These are phyloP conservation scores for Colletotrichum lini DNA, from an alignment of 2,329 filamentous ascomycete species.

Conservation along the genomic window DNA sequence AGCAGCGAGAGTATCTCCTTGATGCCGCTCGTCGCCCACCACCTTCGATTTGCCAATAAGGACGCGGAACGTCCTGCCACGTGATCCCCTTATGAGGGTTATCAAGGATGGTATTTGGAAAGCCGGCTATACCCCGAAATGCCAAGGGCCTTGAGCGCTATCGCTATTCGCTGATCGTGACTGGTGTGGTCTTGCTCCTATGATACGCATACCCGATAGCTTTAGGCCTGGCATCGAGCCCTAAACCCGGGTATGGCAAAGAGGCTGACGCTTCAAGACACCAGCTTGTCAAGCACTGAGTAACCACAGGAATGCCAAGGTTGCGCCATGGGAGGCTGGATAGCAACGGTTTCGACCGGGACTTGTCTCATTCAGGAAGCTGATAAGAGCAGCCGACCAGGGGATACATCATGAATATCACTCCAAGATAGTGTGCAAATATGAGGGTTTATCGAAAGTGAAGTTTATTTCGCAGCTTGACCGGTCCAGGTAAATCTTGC, in stretches of 20 bases:
- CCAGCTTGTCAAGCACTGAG: constrained; percentile 2
- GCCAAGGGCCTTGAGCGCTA: not conserved
- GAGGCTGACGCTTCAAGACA: not conserved
- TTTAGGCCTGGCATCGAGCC: not conserved
- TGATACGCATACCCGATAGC: not conserved
- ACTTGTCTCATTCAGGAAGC: constrained; percentile 30
- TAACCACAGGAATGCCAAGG: not conserved
- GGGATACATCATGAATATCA: not conserved
- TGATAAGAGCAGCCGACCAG: constrained; percentile 2
- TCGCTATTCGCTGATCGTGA: not conserved
- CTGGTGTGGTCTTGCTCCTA: not conserved
- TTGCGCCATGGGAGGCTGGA: constrained; percentile 8
- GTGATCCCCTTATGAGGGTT: not conserved
- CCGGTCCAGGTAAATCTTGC: not conserved
- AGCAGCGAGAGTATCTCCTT: not conserved
- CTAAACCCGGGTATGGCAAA: constrained; percentile 1
- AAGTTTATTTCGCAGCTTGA: not conserved
- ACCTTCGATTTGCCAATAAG: not conserved
- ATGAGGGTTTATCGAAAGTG: not conserved
- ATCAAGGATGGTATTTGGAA: not conserved
- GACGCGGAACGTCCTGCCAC: not conserved
- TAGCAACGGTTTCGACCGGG: constrained; percentile 9
- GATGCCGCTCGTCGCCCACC: not conserved
- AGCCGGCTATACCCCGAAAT: not conserved
- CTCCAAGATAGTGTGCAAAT: not conserved